phyloP scores from a whole-genome alignment of 1,284 basidiomycete species.

The Microbotryum intermedium region DNA sequence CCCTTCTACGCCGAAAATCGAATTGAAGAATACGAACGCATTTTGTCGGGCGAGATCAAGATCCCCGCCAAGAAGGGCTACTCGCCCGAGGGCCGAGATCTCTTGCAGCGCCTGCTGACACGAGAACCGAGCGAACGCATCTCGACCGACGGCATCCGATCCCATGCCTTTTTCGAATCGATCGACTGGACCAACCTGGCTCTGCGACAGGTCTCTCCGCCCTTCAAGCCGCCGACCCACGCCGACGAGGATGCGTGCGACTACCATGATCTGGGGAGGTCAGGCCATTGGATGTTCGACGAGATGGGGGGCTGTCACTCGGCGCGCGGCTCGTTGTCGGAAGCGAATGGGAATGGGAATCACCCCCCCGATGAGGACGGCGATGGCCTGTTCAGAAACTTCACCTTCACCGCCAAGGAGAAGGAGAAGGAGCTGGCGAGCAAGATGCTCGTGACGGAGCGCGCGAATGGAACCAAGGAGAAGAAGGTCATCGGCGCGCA shows the following conservation, averaged over 20 bases:
- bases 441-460: no score
- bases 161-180: constrained; percentile 22
- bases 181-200: constrained; percentile 23
- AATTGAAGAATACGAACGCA: constrained; percentile 38
- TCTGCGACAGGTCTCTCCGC: constrained; percentile 19
- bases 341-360: neutral
- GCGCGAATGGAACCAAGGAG: neutral
- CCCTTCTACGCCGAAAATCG: constrained; percentile 42
- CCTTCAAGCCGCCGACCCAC: constrained; percentile 22
- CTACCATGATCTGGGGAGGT: constrained; percentile 9
- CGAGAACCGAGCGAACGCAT: constrained; percentile 20
- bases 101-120: constrained; percentile 23
- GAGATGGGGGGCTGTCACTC: constrained; percentile 14
- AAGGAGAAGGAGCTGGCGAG: neutral
- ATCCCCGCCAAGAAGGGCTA: constrained; percentile 34
- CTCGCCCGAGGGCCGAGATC: constrained; percentile 16
- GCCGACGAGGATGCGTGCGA: constrained; percentile 27
- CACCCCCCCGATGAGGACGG: constrained; percentile 1
- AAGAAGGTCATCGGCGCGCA: neutral
- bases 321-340: neutral
- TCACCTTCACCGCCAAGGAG: constrained; percentile 1
- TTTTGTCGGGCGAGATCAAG: constrained; percentile 41
- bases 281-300: constrained; percentile 18
- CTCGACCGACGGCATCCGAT: constrained; percentile 10
- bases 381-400: constrained; percentile 12